A percentile compares a stretch with the other conserved stretches of the same genome.
phyloP scores from a whole-genome alignment of 177 flowering plant species.

The Tripterygium wilfordii region DNA sequence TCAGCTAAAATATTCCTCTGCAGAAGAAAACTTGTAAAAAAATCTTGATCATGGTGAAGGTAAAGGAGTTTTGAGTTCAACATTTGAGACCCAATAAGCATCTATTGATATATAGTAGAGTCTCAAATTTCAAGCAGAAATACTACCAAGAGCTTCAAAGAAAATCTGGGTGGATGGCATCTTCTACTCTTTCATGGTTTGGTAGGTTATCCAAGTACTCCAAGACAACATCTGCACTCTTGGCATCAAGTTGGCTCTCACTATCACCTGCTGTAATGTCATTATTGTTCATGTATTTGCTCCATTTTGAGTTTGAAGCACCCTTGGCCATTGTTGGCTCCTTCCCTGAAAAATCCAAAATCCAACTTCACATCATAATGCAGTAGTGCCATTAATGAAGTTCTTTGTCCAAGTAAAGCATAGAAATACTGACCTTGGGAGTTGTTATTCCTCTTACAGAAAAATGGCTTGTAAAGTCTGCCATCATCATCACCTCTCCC shows the following conservation, averaged over 20 bases:
- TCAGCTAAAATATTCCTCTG: too few species aligned
- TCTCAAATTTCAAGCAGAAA: background rate
- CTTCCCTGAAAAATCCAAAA: too few species aligned
- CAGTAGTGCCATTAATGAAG: too few species aligned
- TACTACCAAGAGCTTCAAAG: conserved; percentile 11
- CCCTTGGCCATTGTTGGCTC: conserved; percentile 6
- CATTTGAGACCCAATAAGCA: background rate
- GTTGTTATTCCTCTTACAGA: conserved; percentile 21
- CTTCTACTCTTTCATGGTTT: conserved; percentile 49
- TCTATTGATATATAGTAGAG: background rate
- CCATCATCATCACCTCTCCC: conserved; percentile 5
- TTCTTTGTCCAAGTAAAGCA: too few species aligned
- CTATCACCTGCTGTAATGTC: conserved; percentile 3
- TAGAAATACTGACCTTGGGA: background rate
- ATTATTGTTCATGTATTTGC: background rate
- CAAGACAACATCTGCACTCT: too few species aligned
- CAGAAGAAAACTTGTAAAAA: too few species aligned
- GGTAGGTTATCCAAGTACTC: conserved; percentile 6
- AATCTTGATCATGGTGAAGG: too few species aligned
- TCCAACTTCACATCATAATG: too few species aligned
- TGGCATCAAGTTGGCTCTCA: conserved; percentile 3
- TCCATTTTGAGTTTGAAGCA: conserved; percentile 1
- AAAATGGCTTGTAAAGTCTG: conserved; percentile 27
- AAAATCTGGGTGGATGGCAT: conserved; percentile 73
- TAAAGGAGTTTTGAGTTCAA: too few species aligned